Base-by-base conservation (phyloP, 257 asterid species). In the Pogostemon cablin region DNA sequence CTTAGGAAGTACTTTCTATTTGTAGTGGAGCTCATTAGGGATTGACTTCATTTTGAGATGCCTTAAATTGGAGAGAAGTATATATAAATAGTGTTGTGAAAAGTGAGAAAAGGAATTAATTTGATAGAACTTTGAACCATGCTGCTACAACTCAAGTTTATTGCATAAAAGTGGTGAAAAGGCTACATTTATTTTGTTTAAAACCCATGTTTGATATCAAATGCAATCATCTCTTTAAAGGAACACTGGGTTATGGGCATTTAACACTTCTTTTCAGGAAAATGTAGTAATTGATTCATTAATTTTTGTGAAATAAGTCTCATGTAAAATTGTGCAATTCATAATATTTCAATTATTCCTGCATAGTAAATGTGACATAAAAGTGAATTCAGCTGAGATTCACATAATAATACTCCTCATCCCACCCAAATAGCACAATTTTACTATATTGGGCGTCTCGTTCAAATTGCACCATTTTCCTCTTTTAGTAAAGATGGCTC, bases 201-300 rank as follows among this genome's bases (percentile, higher is more conserved):
- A 39, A 58, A 34, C 67, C 71, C 67, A 71, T 71, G 67, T 10
- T 62, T 17, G 25, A 44, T 69, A 44, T 54, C 68, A 72, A 50
- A 3, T 48, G n/a, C n/a, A 8, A 71, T 52, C n/a, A 60, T 42
- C 12, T 15, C n/a, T 58, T 35, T 40, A 10, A 40, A 62, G 59
- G 50, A 59, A 66, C 65, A 72, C 2, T 59, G 37, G 44, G 72
- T 61, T 20, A 77, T 77, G 75, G 78, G 75, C 67, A 53, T 64
- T 56, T 9, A 9, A 34, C 41, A 9, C 72, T 38, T 65, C 7
- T 7, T 55, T 64, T 53, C 25, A 53, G 49, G 46, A 64, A 42
- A 49, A 49, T 11, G 11, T 37, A 32, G 32, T 7, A 57, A 54
- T 3, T 17, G 32, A 25, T 54, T 20, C 37, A 17, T 52, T 54